Base-by-base conservation (phyloP, 768 basidiomycete genomes). In the Tricholoma furcatifolium region DNA sequence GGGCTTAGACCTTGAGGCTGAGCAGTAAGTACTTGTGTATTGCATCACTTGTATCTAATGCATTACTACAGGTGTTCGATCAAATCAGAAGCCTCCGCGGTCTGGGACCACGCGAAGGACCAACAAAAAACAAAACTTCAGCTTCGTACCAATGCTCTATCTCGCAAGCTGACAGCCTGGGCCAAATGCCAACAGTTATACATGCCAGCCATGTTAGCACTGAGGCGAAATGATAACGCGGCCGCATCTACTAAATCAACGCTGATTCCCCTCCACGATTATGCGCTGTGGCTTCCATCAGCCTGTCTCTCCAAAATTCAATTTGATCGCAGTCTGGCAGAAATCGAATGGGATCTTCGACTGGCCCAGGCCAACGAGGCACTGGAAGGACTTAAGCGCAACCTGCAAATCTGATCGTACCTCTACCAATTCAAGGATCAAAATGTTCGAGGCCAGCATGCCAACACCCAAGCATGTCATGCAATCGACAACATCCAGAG, bases 1-100 rank as follows among this genome's bases (percentile, higher is more conserved):
- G 6, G 60, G 59, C 2, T 35, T 65, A 3, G 61, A 62, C 18
- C 43, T 62, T 0, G 59, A 65, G 31, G 52, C 51, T 24, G 57
- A 61, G 34, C 60, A 61, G 64, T 65, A 40, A 31, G 58, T 60
- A 2, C n/a, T 27, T 23, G 20, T 18, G 21, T 42, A 15, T 35
- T 51, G 31, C 35, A 47, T 34, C 43, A 39, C n/a, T n/a, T n/a
- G n/a, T n/a, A n/a, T n/a, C n/a, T n/a, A n/a, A n/a, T n/a, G n/a
- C n/a, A n/a, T n/a, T 42, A 51, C 10, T 45, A 17, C 18, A 56
- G 55, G 38, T 43, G 41, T 21, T 38, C 38, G 8, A 17, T 56
- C 36, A 48, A 45, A n/a, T 36, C 5, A 1, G 48, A 56, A n/a
- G 30, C 20, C 7, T 20, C 41, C 17, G 47, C 39, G 39, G 20